phyloP scores from a whole-genome alignment of 208 protist species.

The Crithidia sp. region DNA sequence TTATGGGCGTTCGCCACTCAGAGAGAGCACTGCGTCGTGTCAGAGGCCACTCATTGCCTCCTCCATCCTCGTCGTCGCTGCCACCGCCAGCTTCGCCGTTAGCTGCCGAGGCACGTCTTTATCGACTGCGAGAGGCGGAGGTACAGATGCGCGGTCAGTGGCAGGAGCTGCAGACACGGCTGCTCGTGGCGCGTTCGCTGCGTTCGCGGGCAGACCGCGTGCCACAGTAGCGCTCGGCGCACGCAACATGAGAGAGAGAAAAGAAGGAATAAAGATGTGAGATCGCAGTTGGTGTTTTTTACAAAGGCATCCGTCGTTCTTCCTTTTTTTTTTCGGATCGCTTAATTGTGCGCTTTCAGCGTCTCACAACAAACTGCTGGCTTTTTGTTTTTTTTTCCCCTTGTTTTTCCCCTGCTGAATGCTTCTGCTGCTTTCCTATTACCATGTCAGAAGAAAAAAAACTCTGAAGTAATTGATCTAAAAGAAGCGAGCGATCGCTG shows the following conservation, averaged over 20 bases:
- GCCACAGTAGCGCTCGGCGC: not conserved
- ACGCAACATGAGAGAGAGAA: too few relatives aligned
- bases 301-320: not conserved
- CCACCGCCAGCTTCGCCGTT: not conserved
- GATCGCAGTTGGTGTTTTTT: not conserved
- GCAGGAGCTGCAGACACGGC: conserved; percentile 5
- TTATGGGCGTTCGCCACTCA: too few relatives aligned
- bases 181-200: conserved; percentile 1
- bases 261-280: not conserved
- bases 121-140: conserved; percentile 1
- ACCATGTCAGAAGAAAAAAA: too few relatives aligned
- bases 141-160: conserved; percentile 8
- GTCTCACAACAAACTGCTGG: too few relatives aligned
- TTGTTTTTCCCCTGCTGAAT: too few relatives aligned
- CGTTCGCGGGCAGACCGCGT: not conserved
- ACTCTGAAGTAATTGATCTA: too few relatives aligned
- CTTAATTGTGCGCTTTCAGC: not conserved
- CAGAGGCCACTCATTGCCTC: not conserved
- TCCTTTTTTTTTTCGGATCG: conserved; percentile 6
- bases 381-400: not conserved
- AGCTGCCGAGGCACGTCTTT: not conserved
- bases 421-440: too few relatives aligned
- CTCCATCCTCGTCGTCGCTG: not conserved
- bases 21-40: not conserved
- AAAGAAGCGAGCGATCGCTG: too few relatives aligned